Base-by-base conservation (phyloP, 352 stramenopile species). In the Phytophthora citrophthora region DNA sequence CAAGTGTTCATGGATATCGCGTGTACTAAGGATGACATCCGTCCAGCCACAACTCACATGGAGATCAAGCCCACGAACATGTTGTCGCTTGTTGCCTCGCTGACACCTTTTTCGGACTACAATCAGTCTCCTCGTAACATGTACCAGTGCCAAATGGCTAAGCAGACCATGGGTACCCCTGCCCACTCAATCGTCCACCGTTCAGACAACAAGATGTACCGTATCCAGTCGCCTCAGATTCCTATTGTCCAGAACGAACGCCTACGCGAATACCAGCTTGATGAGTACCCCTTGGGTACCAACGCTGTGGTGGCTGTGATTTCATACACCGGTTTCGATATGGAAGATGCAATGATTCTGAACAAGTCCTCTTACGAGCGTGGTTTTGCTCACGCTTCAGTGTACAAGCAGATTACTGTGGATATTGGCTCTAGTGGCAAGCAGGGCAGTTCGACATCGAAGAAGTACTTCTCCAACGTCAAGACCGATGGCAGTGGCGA, bases 81-180 rank as follows among this genome's bases (percentile, higher is more conserved):
- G 97, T 81, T 99, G 27, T 99, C 94, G 74, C 81, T 99, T 24
- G 97, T 99, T 49, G 98, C 98, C 11, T 99, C 96, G 62, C 75
- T 99, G 51, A 99, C 97, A 29, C 98, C 98, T 10, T 99, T 99
- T 76, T 98, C 91, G 2, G 98, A 99, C 81, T 99, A 99, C 81
- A 99, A 99, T 80, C 98, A 99, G 84, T 98, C 89, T 24, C 98
- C 98, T 36, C 85, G 98, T 75, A 99, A 99, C 81, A 99, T 99
- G 98, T 99, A 99, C 76, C 97, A 99, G 89, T 99, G 98, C 69
- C 97, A 99, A 81, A 99, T 99, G 98, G 98, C 97, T 36, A 99
- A 99, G 83, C 98, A 99, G 76, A 99, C 98, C 3, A 99, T 99
- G 98, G 98, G 98, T 36, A 99, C 97, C 20, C 96, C 97, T 15